Evolutionary conservation across 139 green algal species (phyloP).

Genomic region (Diplosphaera chodatii): DNA sequence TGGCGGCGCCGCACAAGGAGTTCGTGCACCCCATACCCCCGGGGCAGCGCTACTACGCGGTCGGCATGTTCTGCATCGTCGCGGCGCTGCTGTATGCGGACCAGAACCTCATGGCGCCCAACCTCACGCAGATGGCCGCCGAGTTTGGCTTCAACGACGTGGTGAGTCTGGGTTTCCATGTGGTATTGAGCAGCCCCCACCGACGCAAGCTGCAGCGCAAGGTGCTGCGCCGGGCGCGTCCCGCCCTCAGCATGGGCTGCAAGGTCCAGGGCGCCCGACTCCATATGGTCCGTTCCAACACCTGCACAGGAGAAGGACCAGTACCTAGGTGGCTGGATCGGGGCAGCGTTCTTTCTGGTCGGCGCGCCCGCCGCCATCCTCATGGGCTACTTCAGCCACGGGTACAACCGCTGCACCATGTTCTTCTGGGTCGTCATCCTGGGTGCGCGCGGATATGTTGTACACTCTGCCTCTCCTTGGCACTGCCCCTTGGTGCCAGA

Average conservation of each 20-base stretch:
- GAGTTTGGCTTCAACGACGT: conserved; percentile 57
- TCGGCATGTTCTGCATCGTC: conserved; percentile 62
- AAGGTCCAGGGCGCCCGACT: no score
- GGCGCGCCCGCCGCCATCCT: conserved; percentile 70
- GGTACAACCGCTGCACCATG: conserved; percentile 49
- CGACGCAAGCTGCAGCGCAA: no score
- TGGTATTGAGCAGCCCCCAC: no score
- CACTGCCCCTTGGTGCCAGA: no score
- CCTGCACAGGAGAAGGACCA: conserved; percentile 27
- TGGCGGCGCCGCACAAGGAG: neutral
- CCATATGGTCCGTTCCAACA: no score
- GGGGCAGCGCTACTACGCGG: conserved; percentile 38
- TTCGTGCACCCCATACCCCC: neutral
- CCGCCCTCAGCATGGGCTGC: no score
- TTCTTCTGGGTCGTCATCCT: conserved; percentile 69
- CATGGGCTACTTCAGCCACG: conserved; percentile 63
- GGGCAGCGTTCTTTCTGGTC: conserved; percentile 74
- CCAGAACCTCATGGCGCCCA: conserved; percentile 85
- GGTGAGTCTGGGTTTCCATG: no score
- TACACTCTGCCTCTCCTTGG: no score
- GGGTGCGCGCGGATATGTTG: no score
- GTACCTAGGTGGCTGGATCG: conserved; percentile 66
- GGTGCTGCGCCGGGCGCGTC: no score
- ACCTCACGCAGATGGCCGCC: conserved; percentile 49
- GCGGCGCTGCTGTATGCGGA: conserved; percentile 76